Evolutionary conservation across 2,329 filamentous ascomycete species (phyloP), one percentile per base, ranked within the genome.

Genomic region (Corynespora cassiicola): DNA sequence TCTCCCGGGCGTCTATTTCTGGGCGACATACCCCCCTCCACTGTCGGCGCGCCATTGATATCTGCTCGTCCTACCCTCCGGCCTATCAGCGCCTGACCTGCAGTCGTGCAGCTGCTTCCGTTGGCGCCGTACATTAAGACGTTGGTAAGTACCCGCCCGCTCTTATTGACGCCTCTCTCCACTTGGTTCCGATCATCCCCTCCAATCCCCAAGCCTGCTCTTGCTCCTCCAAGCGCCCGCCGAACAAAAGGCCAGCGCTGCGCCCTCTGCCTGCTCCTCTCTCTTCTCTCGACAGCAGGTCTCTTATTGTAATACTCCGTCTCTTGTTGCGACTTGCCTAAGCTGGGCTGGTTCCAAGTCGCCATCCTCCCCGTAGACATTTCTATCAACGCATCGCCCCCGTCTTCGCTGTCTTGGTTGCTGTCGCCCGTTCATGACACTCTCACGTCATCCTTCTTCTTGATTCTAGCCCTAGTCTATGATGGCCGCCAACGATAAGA

Each of bases 401-500:
- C 39, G 18, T 37, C 36, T 21, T 11, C 33, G 18, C 24, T 28
- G 14, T 34, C 34, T n/a, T n/a, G n/a, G n/a, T n/a, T n/a, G n/a
- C n/a, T n/a, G n/a, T 9, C 17, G 18, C 42, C 42, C 39, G 47
- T 61, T 54, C 49, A 68, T 68, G 65, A 56, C 44, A 58, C 46
- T 55, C 60, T 63, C 56, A 56, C 54, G 47, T 60, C 44, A 52
- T 53, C 31, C 22, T 21, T 36, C 48, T 53, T 54, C 46, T 47
- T 60, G 46, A 58, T 60, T 42, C 45, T 54, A 44, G 52, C 29
- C 52, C 56, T 58, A 62, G 61, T 66, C 60, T 62, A 68, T 59
- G 56, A 77, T 75, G 66, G 70, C 74, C 52, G 65, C 71, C 61
- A 71, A 68, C 66, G 62, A 73, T 58, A 72, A 71, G 52, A 71